These are phyloP conservation scores for Paragyromitra xinjiangensis DNA, from an alignment of 495 filamentous ascomycete genomes.

Conservation along the genomic window DNA sequence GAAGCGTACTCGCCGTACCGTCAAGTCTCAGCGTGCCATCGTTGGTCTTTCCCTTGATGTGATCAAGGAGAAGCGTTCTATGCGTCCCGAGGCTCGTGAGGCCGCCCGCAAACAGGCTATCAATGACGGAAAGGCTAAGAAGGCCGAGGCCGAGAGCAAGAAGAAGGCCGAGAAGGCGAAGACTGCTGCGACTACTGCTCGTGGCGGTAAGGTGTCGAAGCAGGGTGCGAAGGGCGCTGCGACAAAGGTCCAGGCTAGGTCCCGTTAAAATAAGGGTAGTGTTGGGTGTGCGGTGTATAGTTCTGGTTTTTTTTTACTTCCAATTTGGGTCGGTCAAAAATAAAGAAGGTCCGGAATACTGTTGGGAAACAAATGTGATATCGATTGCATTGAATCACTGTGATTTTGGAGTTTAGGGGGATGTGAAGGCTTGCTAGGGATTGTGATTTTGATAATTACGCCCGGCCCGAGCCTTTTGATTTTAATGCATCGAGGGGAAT, in stretches of 20 bases:
- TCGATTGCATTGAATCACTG: constrained; percentile 23
- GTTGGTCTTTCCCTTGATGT: constrained; percentile 98
- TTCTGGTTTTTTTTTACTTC: constrained; percentile 54
- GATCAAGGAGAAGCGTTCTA: constrained; percentile 96
- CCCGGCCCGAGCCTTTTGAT: neutral
- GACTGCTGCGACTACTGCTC: constrained; percentile 74
- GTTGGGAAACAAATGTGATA: constrained; percentile 28
- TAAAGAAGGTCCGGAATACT: constrained; percentile 48
- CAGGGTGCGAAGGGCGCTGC: constrained; percentile 93
- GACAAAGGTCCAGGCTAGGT: constrained; percentile 83
- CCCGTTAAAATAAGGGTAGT: constrained; percentile 72
- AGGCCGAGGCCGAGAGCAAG: constrained; percentile 78
- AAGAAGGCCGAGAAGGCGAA: constrained; percentile 99
- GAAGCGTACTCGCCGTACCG: constrained; percentile 96
- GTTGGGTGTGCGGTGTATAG: constrained; percentile 46
- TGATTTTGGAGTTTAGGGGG: constrained; percentile 5
- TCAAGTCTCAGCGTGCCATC: constrained; percentile 99
- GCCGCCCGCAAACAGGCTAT: constrained; percentile 92
- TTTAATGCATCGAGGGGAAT: neutral
- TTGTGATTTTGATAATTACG: constrained; percentile 4
- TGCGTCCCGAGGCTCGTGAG: constrained; percentile 91
- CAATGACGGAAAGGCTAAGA: constrained; percentile 97
- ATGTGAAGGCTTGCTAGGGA: neutral
- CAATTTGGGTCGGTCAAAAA: constrained; percentile 53
- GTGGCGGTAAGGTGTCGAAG: constrained; percentile 92